A percentile compares a stretch with the other conserved stretches of the same genome.
Conservation (phyloP, 768 basidiomycete species). For the Pulveroboletus sp. region DNA sequence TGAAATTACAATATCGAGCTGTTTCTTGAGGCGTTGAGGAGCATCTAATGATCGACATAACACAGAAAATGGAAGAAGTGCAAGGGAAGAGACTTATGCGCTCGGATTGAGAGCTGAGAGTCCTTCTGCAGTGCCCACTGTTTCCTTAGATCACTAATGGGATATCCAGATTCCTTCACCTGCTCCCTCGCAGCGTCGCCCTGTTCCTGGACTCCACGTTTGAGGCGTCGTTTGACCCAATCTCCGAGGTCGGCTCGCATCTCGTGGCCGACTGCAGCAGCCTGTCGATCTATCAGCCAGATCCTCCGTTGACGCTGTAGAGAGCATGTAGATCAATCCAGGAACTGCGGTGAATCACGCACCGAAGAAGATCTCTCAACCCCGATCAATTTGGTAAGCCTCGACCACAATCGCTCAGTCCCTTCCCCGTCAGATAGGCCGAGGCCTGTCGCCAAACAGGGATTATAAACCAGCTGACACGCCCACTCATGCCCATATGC, state of each 20-base stretch:
- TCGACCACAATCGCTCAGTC: constrained; percentile 29
- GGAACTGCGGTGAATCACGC: no score
- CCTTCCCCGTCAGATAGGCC: constrained; percentile 4
- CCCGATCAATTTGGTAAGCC: constrained; percentile 32
- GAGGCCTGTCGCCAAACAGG: neutral
- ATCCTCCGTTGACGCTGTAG: constrained; percentile 26
- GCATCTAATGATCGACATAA: neutral
- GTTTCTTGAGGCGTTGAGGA: neutral
- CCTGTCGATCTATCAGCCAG: constrained; percentile 35
- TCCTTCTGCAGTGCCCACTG: constrained; percentile 34
- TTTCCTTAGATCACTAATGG: no score
- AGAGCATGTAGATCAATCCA: no score
- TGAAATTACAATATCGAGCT: neutral
- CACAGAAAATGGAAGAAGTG: neutral
- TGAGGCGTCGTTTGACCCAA: constrained; percentile 29
- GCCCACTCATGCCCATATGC: neutral
- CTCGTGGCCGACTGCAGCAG: neutral
- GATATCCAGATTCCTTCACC: constrained; percentile 12
- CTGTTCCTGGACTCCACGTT: constrained; percentile 14
- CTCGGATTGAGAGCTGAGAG: constrained; percentile 28
- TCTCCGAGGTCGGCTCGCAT: constrained; percentile 12
- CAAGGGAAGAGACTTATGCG: constrained; percentile 12
- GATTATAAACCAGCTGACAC: neutral
- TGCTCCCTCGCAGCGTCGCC: constrained; percentile 3
- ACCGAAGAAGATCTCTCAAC: constrained; percentile 33